Percentiles rank a stretch among this genome's conserved stretches.
Conservation (phyloP, 495 filamentous ascomycete genomes). For the Corynascus novoguineensis region DNA sequence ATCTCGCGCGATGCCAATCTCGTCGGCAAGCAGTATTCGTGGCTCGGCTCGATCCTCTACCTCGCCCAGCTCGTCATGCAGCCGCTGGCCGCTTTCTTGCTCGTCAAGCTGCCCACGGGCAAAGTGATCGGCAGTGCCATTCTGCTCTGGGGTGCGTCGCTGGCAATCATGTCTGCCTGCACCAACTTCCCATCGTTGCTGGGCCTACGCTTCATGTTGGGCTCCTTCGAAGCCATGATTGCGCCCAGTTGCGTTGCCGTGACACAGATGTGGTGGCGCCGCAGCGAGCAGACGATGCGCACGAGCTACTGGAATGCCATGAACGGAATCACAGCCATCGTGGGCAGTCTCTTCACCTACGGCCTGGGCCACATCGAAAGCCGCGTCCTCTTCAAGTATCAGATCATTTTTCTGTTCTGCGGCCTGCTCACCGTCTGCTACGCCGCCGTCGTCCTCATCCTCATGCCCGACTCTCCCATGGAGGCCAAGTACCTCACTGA, state of each 20-base stretch:
- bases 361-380: conserved; percentile 56
- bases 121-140: conserved; percentile 41
- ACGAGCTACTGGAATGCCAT: conserved; percentile 50
- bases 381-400: conserved; percentile 49
- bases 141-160: conserved; percentile 37
- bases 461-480: conserved; percentile 58
- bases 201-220: conserved; percentile 38
- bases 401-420: conserved; percentile 57
- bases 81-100: conserved; percentile 39
- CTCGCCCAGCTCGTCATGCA: conserved; percentile 44
- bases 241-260: conserved; percentile 47
- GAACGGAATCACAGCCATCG: conserved; percentile 46
- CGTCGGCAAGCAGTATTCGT: conserved; percentile 44
- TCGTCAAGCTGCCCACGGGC: conserved; percentile 47
- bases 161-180: conserved; percentile 36
- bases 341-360: conserved; percentile 50
- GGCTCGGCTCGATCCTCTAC: conserved; percentile 43
- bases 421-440: conserved; percentile 42
- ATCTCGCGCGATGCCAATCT: conserved; percentile 46
- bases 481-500: conserved; percentile 54
- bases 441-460: conserved; percentile 31
- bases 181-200: conserved; percentile 44
- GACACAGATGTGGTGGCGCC: conserved; percentile 54
- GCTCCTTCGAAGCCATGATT: conserved; percentile 41
- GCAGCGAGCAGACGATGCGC: conserved; percentile 47